These are phyloP conservation scores for Eragrostis nindensis DNA, from an alignment of 176 grass and related monocot species.

Conservation along the genomic window DNA sequence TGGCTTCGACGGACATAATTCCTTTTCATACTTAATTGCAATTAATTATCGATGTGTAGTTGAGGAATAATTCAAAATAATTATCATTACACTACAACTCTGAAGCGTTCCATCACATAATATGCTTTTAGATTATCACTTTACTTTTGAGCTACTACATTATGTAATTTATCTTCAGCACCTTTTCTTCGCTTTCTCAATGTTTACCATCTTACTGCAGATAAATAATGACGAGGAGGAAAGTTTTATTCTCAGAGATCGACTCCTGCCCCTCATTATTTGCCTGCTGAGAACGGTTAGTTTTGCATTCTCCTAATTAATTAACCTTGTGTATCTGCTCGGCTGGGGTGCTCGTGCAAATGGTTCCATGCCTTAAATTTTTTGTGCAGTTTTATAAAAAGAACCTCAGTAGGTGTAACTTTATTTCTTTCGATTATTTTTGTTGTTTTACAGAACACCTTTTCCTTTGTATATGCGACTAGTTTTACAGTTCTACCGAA, in stretches of 20 bases:
- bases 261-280: constrained; percentile 94
- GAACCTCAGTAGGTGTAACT: neutral
- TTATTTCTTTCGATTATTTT: neutral
- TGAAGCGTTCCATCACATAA: neutral
- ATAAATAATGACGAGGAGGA: constrained; percentile 69
- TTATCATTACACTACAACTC: too few relatives aligned
- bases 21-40: constrained; percentile 2
- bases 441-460: neutral
- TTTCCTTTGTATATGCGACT: neutral
- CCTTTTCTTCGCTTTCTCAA: constrained; percentile 19
- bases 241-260: constrained; percentile 76
- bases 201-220: constrained; percentile 46
- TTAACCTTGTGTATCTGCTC: neutral
- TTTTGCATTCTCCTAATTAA: constrained; percentile 33
- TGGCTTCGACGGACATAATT: constrained; percentile 14
- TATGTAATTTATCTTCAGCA: neutral
- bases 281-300: constrained; percentile 90
- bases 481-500: neutral
- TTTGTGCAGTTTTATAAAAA: neutral
- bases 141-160: constrained; percentile 2
- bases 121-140: constrained; percentile 6
- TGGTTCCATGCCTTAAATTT: neutral
- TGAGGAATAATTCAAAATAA: neutral
- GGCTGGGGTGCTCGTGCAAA: neutral
- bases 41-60: neutral